Percentiles rank a stretch among this genome's conserved stretches.
Evolutionary conservation across 495 filamentous ascomycete genomes (phyloP).

Genomic region (Aspergillus sparsus): DNA sequence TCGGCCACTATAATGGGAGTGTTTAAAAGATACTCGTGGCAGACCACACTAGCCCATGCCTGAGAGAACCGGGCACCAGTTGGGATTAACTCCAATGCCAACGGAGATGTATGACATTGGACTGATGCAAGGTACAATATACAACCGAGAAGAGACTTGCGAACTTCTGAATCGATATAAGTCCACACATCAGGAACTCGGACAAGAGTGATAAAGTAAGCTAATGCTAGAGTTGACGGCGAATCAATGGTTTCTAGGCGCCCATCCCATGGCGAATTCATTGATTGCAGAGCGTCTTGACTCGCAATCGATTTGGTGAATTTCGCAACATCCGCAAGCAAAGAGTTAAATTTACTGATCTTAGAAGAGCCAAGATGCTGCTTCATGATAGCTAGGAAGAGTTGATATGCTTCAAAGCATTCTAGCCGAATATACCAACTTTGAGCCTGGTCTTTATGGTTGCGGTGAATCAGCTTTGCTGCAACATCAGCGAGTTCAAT

Average conservation of each 20-base stretch:
- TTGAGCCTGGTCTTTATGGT: constrained; percentile 34
- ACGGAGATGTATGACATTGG: constrained; percentile 34
- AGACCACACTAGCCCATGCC: constrained; percentile 46
- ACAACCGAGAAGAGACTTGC: constrained; percentile 37
- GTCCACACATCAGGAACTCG: constrained; percentile 38
- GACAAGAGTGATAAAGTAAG: constrained; percentile 40
- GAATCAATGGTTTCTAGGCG: constrained; percentile 39
- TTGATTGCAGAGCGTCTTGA: constrained; percentile 32
- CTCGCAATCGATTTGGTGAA: constrained; percentile 34
- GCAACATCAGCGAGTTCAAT: constrained; percentile 29
- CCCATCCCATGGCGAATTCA: constrained; percentile 43
- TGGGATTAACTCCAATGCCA: constrained; percentile 32
- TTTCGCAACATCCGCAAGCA: constrained; percentile 33
- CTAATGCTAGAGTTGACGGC: constrained; percentile 33
- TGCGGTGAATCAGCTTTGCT: constrained; percentile 35
- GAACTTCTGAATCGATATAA: constrained; percentile 29
- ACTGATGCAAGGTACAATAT: constrained; percentile 40
- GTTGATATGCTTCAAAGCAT: constrained; percentile 46
- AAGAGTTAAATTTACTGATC: constrained; percentile 27
- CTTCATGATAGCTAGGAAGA: constrained; percentile 33
- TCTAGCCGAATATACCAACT: constrained; percentile 34
- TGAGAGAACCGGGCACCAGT: constrained; percentile 41
- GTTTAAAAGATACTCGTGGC: constrained; percentile 47
- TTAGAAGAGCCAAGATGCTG: constrained; percentile 21
- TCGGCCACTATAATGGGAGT: constrained; percentile 39